Evolutionary conservation across 345 rosid species (phyloP), one percentile per base, ranked within the genome.

Genomic region (Anacardium occidentale): DNA sequence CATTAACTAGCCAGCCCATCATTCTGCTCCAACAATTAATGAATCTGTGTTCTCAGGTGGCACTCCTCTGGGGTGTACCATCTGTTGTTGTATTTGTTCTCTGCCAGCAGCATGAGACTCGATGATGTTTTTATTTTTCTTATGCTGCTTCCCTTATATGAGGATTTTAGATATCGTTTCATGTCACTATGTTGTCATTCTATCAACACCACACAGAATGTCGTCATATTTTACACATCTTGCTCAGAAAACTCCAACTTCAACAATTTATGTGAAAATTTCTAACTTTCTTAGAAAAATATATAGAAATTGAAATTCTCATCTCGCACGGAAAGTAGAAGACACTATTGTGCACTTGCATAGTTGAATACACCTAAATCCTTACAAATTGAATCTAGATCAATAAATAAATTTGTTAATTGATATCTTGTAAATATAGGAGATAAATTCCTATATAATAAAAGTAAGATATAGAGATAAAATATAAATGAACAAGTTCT

Each of bases 21-120:
- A 1, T 29, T 12, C 12, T 7, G 60, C 60, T 0, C 5, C 26
- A 20, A 4, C 37, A 24, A 29, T 29, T 29, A 29, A 29, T 29
- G 32, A 29, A 29, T 29, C 32, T 68, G 79, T 76, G 77, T 68
- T 79, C 76, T 69, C 74, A 75, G 74, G 48, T 29, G 13, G 32
- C 79, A 75, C 79, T 18, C 79, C 76, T 75, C 11, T 42, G 72
- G 78, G 69, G 26, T 64, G 20, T 37, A 56, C 61, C 73, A 32
- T 64, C 70, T 45, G 70, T 29, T 24, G 14, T 14, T 4, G 21
- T 29, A 29, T 29, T 29, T 29, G 32, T 1, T 1, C 3, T 29
- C 2, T 29, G 3, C 3, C 32, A 29, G 64, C 53, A 5, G 68
- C 53, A 21, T 29, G 32, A 63, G 1, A 37, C 7, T 20, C 3